Evolutionary conservation across 176 grass and related monocot species (phyloP).

Genomic region (maize (Zea mays)): DNA sequence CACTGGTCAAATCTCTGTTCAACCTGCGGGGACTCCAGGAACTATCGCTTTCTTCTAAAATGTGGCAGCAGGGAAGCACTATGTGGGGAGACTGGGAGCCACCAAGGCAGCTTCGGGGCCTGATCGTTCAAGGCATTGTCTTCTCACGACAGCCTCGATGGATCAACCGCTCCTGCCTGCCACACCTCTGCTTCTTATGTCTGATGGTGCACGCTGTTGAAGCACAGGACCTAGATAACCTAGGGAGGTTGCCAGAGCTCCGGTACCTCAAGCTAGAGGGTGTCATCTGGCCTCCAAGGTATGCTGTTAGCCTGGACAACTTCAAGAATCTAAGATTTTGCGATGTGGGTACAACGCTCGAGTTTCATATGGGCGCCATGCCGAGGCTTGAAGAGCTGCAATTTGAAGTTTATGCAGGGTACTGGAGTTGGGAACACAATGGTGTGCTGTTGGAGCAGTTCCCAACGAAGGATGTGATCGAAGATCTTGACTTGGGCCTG

Average conservation of each 20-base stretch:
- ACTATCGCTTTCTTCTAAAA: not conserved
- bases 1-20: not conserved
- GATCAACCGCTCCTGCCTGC: not conserved
- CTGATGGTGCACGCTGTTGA: accelerated
- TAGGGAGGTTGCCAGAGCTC: not conserved
- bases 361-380: not conserved
- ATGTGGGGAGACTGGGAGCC: not conserved
- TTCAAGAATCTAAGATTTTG: not conserved
- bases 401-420: not conserved
- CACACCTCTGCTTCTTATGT: not conserved
- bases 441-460: not conserved
- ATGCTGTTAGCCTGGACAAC: not conserved
- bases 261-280: not conserved
- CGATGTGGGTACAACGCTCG: not conserved
- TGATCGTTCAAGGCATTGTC: accelerated
- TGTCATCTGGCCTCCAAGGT: not conserved
- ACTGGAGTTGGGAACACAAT: accelerated
- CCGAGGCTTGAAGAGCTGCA: not conserved
- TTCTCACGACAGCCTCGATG: not conserved
- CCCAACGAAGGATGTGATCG: not conserved
- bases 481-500: not conserved
- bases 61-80: too few relatives aligned
- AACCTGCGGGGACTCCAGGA: not conserved
- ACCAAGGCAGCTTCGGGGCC: too few relatives aligned
- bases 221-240: not conserved